A percentile compares a stretch with the other conserved stretches of the same genome.
These are phyloP conservation scores for Pseudoscleropodium purum DNA, from an alignment of 225 moss, liverwort and hornwort genomes.

Conservation along the genomic window DNA sequence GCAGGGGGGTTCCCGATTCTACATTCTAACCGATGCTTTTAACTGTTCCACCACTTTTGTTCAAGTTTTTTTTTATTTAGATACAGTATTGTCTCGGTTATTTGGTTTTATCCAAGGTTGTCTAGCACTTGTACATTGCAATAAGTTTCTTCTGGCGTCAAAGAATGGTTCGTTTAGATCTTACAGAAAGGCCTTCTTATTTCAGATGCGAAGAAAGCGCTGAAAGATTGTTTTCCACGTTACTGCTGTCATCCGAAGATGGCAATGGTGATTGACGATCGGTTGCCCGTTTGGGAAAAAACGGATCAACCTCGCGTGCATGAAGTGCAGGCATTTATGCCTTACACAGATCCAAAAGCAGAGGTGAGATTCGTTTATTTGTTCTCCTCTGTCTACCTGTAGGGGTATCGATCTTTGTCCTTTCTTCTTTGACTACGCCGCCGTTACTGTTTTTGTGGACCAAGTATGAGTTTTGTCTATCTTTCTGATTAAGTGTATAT, in stretches of 20 bases:
- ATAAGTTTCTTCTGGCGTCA: neutral
- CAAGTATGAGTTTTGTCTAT: neutral
- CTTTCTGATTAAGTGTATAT: neutral
- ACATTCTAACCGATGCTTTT: neutral
- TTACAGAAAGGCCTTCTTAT: neutral
- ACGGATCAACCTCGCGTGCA: constrained; percentile 92
- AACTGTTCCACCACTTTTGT: neutral
- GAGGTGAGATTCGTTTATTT: constrained; percentile 38
- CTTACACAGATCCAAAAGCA: constrained; percentile 86
- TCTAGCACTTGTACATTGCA: neutral
- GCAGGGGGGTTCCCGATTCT: neutral
- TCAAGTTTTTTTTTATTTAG: neutral
- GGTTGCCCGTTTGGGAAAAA: constrained; percentile 93
- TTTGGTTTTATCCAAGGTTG: neutral
- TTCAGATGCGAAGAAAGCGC: constrained; percentile 74
- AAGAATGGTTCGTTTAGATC: neutral
- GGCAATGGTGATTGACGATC: constrained; percentile 99
- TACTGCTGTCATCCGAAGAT: constrained; percentile 93
- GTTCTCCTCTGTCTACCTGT: neutral
- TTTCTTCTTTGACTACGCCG: neutral
- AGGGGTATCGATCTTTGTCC: neutral
- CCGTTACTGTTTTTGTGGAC: neutral
- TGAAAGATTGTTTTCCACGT: constrained; percentile 83
- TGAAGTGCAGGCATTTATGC: constrained; percentile 92
- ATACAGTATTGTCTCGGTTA: neutral